A percentile compares a stretch with the other conserved stretches of the same genome.
Conservation (phyloP, 495 filamentous ascomycete genomes). For the Lasiosphaeria ovina region DNA sequence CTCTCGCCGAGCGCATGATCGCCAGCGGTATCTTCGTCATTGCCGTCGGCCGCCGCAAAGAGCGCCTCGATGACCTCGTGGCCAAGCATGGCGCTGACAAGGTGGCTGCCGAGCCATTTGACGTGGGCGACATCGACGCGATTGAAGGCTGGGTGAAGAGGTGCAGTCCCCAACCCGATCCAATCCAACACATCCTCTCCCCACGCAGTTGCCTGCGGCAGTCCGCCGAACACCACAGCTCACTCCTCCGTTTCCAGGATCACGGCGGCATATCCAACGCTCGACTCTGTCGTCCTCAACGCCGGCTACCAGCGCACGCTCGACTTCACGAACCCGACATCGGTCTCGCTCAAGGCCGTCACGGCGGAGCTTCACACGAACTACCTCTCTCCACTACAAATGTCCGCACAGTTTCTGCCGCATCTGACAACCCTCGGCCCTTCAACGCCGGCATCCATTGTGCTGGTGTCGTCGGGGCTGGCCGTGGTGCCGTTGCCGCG, state of each 20-base stretch:
- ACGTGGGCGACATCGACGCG: conserved; percentile 60
- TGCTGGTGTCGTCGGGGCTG: conserved; percentile 54
- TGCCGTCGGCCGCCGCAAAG: conserved; percentile 62
- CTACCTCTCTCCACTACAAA: conserved; percentile 61
- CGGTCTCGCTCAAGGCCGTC: conserved; percentile 52
- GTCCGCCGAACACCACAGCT: background rate
- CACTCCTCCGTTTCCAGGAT: conserved; percentile 39
- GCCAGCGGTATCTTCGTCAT: conserved; percentile 59
- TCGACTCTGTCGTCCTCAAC: conserved; percentile 59
- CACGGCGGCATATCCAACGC: conserved; percentile 52
- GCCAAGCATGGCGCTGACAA: conserved; percentile 57
- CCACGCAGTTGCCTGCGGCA: too few relatives aligned
- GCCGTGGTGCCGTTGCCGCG: conserved; percentile 52
- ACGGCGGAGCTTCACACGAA: conserved; percentile 63
- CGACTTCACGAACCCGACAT: conserved; percentile 59
- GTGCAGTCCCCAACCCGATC: conserved; percentile 26
- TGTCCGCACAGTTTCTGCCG: conserved; percentile 62
- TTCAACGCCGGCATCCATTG: conserved; percentile 36
- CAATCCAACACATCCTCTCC: background rate
- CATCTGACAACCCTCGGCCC: conserved; percentile 48
- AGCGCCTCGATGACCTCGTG: conserved; percentile 62
- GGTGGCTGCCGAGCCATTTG: conserved; percentile 52
- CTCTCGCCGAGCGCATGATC: conserved; percentile 62
- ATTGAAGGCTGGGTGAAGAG: conserved; percentile 56
- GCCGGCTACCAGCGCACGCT: conserved; percentile 56